These are phyloP conservation scores for Fusarium virguliforme DNA, from an alignment of 2,329 filamentous ascomycete genomes.

Conservation along the genomic window DNA sequence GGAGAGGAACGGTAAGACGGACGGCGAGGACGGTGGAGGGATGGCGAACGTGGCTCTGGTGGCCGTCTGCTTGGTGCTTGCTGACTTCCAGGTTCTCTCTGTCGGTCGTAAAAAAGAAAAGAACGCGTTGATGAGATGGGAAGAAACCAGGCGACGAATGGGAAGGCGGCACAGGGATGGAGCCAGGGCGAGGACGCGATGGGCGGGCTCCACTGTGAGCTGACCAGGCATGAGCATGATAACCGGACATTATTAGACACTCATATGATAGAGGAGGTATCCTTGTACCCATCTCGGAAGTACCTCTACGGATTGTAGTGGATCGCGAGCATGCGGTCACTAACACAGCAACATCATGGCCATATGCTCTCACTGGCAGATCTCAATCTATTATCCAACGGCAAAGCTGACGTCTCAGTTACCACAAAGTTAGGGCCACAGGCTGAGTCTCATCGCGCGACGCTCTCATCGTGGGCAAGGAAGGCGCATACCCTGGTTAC, in stretches of 20 bases:
- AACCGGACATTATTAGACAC: slow-evolving; percentile 32
- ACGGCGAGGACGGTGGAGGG: slow-evolving; percentile 27
- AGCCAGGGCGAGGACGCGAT: slow-evolving; percentile 41
- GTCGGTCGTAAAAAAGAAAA: slow-evolving; percentile 51
- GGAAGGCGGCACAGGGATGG: slow-evolving; percentile 40
- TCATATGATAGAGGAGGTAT: slow-evolving; percentile 35
- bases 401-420: not conserved
- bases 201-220: slow-evolving; percentile 45
- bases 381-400: slow-evolving; percentile 1
- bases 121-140: slow-evolving; percentile 49
- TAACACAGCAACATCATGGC: not conserved
- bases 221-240: slow-evolving; percentile 43
- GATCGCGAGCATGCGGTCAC: not conserved
- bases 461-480: slow-evolving; percentile 9
- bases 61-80: slow-evolving; percentile 44
- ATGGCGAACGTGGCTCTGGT: slow-evolving; percentile 39
- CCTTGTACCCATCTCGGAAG: not conserved
- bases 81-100: slow-evolving; percentile 45
- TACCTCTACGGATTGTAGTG: not conserved
- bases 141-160: slow-evolving; percentile 50
- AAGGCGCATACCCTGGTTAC: slow-evolving; percentile 13
- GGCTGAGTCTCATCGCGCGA: slow-evolving; percentile 9
- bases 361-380: slow-evolving; percentile 2
- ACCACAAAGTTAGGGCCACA: slow-evolving; percentile 1
- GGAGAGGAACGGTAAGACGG: slow-evolving; percentile 5